phyloP scores from a whole-genome alignment of 768 basidiomycete genomes.

The Lyophyllum decastes region DNA sequence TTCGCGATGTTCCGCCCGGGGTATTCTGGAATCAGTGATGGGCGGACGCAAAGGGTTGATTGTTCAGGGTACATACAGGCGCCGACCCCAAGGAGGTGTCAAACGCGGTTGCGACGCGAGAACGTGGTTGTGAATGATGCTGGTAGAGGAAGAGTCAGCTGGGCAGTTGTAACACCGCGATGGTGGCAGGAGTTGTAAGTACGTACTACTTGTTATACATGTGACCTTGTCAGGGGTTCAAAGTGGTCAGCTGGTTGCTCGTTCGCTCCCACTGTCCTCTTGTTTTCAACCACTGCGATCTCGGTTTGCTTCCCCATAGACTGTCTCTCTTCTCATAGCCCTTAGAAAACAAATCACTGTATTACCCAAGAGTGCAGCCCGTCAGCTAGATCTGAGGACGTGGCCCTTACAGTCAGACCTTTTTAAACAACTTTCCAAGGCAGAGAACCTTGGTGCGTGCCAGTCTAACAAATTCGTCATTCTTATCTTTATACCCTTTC shows the following conservation, averaged over 20 bases:
- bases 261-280: conserved; percentile 24
- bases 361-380: conserved; percentile 11
- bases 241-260: conserved; percentile 26
- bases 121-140: neutral
- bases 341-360: conserved; percentile 16
- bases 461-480: neutral
- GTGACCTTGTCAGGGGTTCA: conserved; percentile 27
- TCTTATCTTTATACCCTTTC: neutral
- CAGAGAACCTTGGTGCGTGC: conserved; percentile 17
- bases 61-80: neutral
- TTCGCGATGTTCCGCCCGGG: conserved; percentile 1
- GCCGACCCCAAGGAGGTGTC: neutral
- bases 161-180: neutral
- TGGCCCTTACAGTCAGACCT: conserved; percentile 15
- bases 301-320: conserved; percentile 20
- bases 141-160: too few species aligned
- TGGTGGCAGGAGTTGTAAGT: neutral
- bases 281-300: conserved; percentile 19
- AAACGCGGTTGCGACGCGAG: neutral
- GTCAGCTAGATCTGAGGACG: conserved; percentile 17
- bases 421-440: conserved; percentile 15
- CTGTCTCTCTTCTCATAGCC: conserved; percentile 18
- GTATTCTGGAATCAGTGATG: neutral
- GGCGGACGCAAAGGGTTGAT: neutral
- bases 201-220: conserved; percentile 15